A percentile compares a stretch with the other conserved stretches of the same genome.
Evolutionary conservation across 805 yeast species (phyloP).

Genomic region (Teunomyces panamensis): DNA sequence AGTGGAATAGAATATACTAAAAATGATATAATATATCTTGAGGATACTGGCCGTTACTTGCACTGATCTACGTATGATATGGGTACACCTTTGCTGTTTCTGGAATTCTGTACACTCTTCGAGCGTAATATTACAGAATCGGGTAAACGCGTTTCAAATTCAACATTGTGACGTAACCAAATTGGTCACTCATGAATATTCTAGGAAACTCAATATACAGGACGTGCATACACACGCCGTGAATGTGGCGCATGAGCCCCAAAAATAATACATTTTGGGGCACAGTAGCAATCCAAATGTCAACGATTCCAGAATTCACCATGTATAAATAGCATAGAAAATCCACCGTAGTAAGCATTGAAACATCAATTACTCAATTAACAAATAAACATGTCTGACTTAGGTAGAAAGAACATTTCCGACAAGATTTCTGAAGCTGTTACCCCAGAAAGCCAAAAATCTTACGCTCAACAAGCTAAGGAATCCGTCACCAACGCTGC

Average conservation of each 20-base stretch:
- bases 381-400: slow-evolving; percentile 33
- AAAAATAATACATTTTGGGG: background rate
- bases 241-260: background rate
- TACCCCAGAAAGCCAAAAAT: slow-evolving; percentile 42
- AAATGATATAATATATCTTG: too few relatives aligned
- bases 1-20: too few relatives aligned
- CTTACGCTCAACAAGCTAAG: slow-evolving; percentile 33
- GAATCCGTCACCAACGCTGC: slow-evolving; percentile 34
- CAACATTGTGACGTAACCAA: background rate
- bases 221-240: background rate
- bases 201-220: background rate
- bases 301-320: background rate
- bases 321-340: background rate
- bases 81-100: background rate
- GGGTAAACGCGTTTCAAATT: background rate
- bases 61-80: background rate
- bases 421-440: slow-evolving; percentile 37
- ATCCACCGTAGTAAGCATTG: background rate
- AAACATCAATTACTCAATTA: background rate
- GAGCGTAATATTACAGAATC: background rate
- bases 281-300: background rate
- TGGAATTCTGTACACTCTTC: background rate
- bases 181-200: background rate
- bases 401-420: slow-evolving; percentile 41
- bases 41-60: background rate